These are phyloP conservation scores for Mortierella sp. DNA, from an alignment of 371 early-diverging fungal genomes.

Conservation along the genomic window DNA sequence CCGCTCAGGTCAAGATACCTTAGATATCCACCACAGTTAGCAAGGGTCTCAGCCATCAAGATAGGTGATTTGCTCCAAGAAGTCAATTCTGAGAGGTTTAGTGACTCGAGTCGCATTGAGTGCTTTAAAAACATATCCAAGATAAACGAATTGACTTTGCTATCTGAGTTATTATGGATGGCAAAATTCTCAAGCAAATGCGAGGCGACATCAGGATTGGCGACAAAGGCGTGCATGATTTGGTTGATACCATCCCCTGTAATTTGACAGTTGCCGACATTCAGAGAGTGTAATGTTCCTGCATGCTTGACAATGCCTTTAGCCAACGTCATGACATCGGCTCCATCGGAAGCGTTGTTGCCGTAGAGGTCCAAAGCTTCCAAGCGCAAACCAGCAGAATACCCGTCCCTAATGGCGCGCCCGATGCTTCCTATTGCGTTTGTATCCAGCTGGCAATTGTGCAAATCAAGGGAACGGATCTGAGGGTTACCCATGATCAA, in stretches of 20 bases:
- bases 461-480: constrained; percentile 36
- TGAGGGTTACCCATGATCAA: constrained; percentile 56
- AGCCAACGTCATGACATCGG: constrained; percentile 53
- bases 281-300: constrained; percentile 35
- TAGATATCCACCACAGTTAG: constrained; percentile 42
- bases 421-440: constrained; percentile 47
- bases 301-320: constrained; percentile 57
- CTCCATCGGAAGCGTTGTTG: constrained; percentile 48
- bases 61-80: constrained; percentile 57
- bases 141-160: constrained; percentile 56
- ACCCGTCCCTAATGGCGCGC: constrained; percentile 36
- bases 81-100: constrained; percentile 46
- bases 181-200: constrained; percentile 42
- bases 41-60: constrained; percentile 53
- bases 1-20: constrained; percentile 41
- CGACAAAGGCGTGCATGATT: constrained; percentile 57
- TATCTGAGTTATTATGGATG: constrained; percentile 40
- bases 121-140: constrained; percentile 56
- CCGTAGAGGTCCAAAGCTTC: constrained; percentile 37
- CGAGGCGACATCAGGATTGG: constrained; percentile 56
- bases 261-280: constrained; percentile 50
- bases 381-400: constrained; percentile 31
- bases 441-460: constrained; percentile 37
- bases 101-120: constrained; percentile 45
- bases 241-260: constrained; percentile 58